These are phyloP conservation scores for Oxytropis ochrocephala DNA, from an alignment of 306 rosid species.

Conservation along the genomic window DNA sequence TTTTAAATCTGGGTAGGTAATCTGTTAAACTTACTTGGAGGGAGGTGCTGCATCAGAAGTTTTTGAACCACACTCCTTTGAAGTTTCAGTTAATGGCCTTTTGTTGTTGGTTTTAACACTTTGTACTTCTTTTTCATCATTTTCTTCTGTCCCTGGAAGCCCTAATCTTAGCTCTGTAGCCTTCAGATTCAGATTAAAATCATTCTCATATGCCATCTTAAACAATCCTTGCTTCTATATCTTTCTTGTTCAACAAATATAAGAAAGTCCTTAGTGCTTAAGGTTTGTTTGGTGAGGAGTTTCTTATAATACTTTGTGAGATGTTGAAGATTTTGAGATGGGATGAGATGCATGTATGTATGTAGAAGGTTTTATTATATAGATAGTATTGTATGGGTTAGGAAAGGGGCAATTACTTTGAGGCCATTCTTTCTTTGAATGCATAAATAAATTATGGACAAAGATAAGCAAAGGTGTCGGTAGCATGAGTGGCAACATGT, in stretches of 20 bases:
- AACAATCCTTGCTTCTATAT: not conserved
- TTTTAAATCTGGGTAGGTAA: not conserved
- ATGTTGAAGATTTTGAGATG: not conserved
- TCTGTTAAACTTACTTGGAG: conserved; percentile 48
- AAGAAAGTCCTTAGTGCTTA: not conserved
- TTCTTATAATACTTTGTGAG: conserved; percentile 2
- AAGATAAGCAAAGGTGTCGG: conserved; percentile 78
- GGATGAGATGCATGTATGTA: conserved; percentile 14
- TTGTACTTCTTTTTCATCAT: not conserved
- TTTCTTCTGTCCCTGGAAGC: conserved; percentile 60
- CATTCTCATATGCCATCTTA: conserved; percentile 33
- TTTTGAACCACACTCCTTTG: conserved; percentile 31
- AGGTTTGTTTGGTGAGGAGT: not conserved
- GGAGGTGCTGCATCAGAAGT: conserved; percentile 44
- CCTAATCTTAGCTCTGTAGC: conserved; percentile 84
- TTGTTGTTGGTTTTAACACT: conserved; percentile 37
- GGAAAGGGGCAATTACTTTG: not conserved
- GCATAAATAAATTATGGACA: conserved; percentile 62
- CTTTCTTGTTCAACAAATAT: not conserved
- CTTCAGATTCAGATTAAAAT: conserved; percentile 66
- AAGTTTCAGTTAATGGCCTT: conserved; percentile 40
- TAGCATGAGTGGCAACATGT: conserved; percentile 59
- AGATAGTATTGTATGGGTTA: not conserved
- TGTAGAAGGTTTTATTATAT: conserved; percentile 29
- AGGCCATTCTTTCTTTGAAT: not conserved